A percentile compares a stretch with the other conserved stretches of the same genome.
Evolutionary conservation across 306 rosid genomes (phyloP).

Genomic region (Vigna mungo): DNA sequence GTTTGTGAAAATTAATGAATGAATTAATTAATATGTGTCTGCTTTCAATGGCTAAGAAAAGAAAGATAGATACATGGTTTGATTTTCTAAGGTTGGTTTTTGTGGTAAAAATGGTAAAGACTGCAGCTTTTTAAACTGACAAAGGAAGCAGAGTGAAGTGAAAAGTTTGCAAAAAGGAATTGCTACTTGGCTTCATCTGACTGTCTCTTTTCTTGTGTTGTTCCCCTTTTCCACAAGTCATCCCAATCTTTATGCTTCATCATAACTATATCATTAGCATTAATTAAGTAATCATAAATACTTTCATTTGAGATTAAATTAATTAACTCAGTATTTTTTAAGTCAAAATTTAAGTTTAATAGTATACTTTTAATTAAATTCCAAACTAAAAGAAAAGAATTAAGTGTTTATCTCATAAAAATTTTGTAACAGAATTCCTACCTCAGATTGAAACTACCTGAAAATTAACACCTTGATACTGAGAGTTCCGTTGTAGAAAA

Average conservation of each 20-base stretch:
- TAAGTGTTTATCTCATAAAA: no score
- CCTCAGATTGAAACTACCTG: no score
- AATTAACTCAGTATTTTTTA: no score
- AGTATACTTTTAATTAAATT: no score
- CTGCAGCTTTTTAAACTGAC: slow-evolving; percentile 6
- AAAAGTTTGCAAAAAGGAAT: neutral
- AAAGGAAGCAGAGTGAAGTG: neutral
- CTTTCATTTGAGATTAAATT: neutral
- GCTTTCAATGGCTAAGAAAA: neutral
- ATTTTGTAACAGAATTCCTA: no score
- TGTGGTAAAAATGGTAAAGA: neutral
- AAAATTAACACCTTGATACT: no score
- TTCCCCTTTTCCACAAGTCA: no score
- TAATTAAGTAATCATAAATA: neutral
- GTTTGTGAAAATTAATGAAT: neutral
- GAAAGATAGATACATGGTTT: neutral
- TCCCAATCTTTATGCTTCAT: neutral
- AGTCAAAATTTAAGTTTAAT: no score
- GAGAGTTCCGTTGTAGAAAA: no score
- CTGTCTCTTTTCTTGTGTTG: neutral
- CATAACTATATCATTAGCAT: neutral
- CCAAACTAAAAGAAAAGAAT: no score
- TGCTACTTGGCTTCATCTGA: neutral
- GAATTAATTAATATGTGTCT: no score
- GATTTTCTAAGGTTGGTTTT: slow-evolving; percentile 6